phyloP scores from a whole-genome alignment of 2,329 filamentous ascomycete genomes.

The Penicillium crustosum region DNA sequence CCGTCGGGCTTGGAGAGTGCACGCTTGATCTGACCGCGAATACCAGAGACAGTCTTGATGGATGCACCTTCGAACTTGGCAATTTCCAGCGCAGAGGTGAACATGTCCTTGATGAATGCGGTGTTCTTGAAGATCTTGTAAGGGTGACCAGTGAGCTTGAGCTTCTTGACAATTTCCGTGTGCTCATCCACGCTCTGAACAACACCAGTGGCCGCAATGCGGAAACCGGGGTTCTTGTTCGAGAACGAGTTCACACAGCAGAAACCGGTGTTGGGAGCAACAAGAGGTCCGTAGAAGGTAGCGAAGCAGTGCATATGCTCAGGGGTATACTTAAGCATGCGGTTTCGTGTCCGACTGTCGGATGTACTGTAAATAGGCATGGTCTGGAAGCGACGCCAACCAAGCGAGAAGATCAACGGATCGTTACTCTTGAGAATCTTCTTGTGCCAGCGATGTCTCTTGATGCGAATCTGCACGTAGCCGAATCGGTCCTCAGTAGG shows the following conservation, averaged over 20 bases:
- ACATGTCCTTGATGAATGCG: slow-evolving; percentile 98
- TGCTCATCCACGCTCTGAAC: slow-evolving; percentile 93
- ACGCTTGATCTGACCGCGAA: slow-evolving; percentile 95
- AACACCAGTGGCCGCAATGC: slow-evolving; percentile 90
- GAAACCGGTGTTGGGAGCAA: slow-evolving; percentile 94
- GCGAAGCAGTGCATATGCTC: slow-evolving; percentile 99
- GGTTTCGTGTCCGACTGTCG: slow-evolving; percentile 87
- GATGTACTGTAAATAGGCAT: slow-evolving; percentile 92
- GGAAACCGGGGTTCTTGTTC: slow-evolving; percentile 81
- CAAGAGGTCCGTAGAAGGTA: slow-evolving; percentile 91
- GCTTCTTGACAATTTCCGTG: slow-evolving; percentile 98
- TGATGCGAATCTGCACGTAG: slow-evolving; percentile 92
- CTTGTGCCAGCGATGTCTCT: slow-evolving; percentile 98
- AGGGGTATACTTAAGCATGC: slow-evolving; percentile 98
- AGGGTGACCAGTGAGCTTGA: slow-evolving; percentile 88
- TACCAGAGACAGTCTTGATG: slow-evolving; percentile 92
- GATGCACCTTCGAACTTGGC: slow-evolving; percentile 97
- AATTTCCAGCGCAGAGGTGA: slow-evolving; percentile 86
- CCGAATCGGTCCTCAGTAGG: slow-evolving; percentile 95
- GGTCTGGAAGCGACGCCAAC: slow-evolving; percentile 93
- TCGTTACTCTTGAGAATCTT: slow-evolving; percentile 98
- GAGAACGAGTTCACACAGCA: slow-evolving; percentile 89
- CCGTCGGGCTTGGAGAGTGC: slow-evolving; percentile 91
- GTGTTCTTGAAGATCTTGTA: slow-evolving; percentile 99
- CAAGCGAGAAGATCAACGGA: slow-evolving; percentile 92